Conservation (phyloP, 345 rosid species). For the Rhizophora mangle region DNA sequence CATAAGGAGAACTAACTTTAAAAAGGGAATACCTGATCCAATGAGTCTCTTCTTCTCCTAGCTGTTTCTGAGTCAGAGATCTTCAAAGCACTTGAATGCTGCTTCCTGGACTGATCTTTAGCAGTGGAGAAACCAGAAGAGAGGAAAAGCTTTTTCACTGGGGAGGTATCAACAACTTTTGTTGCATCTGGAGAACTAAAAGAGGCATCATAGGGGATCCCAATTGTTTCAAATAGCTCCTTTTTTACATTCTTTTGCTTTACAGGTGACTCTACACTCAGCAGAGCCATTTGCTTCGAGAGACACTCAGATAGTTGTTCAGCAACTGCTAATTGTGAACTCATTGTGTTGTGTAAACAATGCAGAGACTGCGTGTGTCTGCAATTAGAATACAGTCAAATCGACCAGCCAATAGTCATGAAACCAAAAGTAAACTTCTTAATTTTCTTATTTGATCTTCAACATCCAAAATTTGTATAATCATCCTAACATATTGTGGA, state of each 20-base stretch:
- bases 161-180: conserved; percentile 39
- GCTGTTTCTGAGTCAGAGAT: conserved; percentile 69
- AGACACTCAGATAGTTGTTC: conserved; percentile 84
- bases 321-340: conserved; percentile 79
- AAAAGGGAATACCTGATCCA: conserved; percentile 48
- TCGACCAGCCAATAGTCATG: neutral
- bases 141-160: conserved; percentile 39
- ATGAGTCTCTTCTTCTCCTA: conserved; percentile 86
- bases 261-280: conserved; percentile 68
- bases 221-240: conserved; percentile 86
- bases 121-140: conserved; percentile 57
- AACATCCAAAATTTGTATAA: conserved; percentile 5
- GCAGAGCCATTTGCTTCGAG: conserved; percentile 71
- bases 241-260: conserved; percentile 59
- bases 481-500: neutral
- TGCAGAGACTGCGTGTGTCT: conserved; percentile 66
- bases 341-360: conserved; percentile 67
- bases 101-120: conserved; percentile 53
- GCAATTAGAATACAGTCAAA: conserved; percentile 34
- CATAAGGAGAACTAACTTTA: neutral
- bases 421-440: conserved; percentile 4
- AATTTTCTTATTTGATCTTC: conserved; percentile 5
- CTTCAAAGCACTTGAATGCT: conserved; percentile 54
- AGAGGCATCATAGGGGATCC: conserved; percentile 73
- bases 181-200: conserved; percentile 65